Evolutionary conservation across 805 yeast genomes (phyloP).

Genomic region (Candida verbasci): DNA sequence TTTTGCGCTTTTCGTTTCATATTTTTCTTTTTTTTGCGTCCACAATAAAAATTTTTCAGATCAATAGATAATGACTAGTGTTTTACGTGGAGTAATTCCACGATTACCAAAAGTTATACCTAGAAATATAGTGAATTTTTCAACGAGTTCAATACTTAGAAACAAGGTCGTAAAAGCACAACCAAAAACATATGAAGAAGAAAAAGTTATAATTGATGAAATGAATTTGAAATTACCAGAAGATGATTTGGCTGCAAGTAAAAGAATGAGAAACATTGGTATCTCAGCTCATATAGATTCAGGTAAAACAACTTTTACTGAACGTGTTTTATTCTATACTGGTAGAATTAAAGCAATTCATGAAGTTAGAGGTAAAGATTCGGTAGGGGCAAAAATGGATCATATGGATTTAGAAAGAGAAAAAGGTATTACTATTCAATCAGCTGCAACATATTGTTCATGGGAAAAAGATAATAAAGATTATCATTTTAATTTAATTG

Average conservation of each 20-base stretch:
- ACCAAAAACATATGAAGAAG: conserved; percentile 62
- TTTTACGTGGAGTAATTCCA: conserved; percentile 10
- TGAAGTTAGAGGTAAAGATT: conserved; percentile 94
- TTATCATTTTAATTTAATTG: conserved; percentile 91
- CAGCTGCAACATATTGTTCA: conserved; percentile 97
- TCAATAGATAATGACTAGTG: conserved; percentile 7
- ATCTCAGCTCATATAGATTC: conserved; percentile 98
- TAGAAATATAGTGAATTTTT: conserved; percentile 8
- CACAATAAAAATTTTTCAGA: conserved; percentile 7
- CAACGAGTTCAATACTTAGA: conserved; percentile 1
- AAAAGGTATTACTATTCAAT: conserved; percentile 97
- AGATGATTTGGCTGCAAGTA: conserved; percentile 48
- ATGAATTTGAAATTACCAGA: conserved; percentile 46
- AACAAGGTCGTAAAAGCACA: conserved; percentile 7
- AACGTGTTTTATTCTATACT: conserved; percentile 91
- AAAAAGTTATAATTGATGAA: conserved; percentile 62
- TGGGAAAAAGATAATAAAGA: conserved; percentile 74
- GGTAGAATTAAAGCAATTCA: conserved; percentile 97
- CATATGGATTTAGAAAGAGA: conserved; percentile 98
- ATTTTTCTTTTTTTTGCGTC: neutral
- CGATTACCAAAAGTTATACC: conserved; percentile 9
- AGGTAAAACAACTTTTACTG: conserved; percentile 97
- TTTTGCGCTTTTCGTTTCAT: no score
- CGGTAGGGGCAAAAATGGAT: conserved; percentile 99
- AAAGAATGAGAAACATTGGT: conserved; percentile 85